Evolutionary conservation across 2,329 filamentous ascomycete genomes (phyloP), one percentile per base, ranked within the genome.

Genomic region (Neopestalotiopsis rosae): DNA sequence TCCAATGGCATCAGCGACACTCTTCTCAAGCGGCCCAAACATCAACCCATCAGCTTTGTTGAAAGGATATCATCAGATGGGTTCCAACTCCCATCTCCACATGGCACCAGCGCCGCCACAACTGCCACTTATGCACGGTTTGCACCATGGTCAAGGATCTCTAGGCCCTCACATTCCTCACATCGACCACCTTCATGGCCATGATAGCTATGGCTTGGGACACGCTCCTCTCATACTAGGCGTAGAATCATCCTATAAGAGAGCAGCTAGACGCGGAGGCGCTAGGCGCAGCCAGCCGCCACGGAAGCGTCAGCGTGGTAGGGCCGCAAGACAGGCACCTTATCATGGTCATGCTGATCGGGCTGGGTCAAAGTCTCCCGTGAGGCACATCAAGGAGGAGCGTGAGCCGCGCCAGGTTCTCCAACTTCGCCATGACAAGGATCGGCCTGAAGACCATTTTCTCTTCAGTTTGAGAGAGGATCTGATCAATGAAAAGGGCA

Each of bases 381-480:
- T 40, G 17, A 28, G 32, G n/a, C 59, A 17, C 32, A 34, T 62
- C 30, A 40, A 62, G 17, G 30, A 62, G 34, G 59, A 62, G 32
- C 59, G 32, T 34, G 32, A 62, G 30, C 32, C 59, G 9, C 45
- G 45, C 12, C 64, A 20, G 24, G 52, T 34, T 28, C 49, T 66
- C n/a, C 42, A 49, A 28, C 45, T 40, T 30, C 64, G 52, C 20
- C 64, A 24, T 57, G 34, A 49, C 17, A 24, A 45, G 17, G 17
- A 34, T 20, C 30, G 34, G 13, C 66, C 28, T 14, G 57, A 28
- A 52, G 57, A 57, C 10, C 30, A 38, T 24, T 86, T 78, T 65
- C 81, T 89, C 40, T 84, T 88, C 63, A 79, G 85, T 32, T 81
- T 85, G n/a, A 81, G 86, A 13, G 83, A 82, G 74, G 74, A 82